These are phyloP conservation scores for Penicillium malachiteum DNA, from an alignment of 495 filamentous ascomycete genomes.

Conservation along the genomic window DNA sequence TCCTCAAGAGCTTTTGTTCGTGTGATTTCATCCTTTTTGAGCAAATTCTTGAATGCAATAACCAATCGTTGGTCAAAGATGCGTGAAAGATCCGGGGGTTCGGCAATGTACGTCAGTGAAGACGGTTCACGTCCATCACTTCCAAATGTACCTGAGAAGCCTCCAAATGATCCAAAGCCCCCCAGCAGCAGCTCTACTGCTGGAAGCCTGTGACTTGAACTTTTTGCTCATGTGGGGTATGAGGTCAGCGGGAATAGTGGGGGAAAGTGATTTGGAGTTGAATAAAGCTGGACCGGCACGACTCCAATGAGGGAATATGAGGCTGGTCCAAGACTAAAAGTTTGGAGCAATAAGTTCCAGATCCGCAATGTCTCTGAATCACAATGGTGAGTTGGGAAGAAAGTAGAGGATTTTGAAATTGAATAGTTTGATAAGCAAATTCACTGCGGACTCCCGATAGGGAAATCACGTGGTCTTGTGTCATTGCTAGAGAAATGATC, in stretches of 20 bases:
- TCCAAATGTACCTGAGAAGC: slow-evolving; percentile 47
- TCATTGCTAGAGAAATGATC: slow-evolving; percentile 40
- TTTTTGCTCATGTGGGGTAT: slow-evolving; percentile 64
- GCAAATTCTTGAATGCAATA: slow-evolving; percentile 86
- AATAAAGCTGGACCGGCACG: slow-evolving; percentile 6
- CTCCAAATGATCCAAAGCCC: slow-evolving; percentile 49
- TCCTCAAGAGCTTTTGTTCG: slow-evolving; percentile 93
- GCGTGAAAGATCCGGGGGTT: slow-evolving; percentile 75
- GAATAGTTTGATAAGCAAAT: slow-evolving; percentile 8
- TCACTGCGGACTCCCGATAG: slow-evolving; percentile 34
- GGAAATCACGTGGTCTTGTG: slow-evolving; percentile 43
- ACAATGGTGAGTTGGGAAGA: slow-evolving; percentile 9
- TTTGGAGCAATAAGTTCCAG: neutral
- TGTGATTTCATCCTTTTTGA: slow-evolving; percentile 90
- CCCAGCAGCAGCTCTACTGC: slow-evolving; percentile 59
- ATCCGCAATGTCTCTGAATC: neutral
- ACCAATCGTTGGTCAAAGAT: slow-evolving; percentile 78
- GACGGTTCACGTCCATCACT: slow-evolving; percentile 51
- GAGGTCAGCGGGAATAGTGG: slow-evolving; percentile 33
- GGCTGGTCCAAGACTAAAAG: neutral
- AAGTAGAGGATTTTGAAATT: neutral
- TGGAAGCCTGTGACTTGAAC: slow-evolving; percentile 72
- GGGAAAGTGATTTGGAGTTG: slow-evolving; percentile 8
- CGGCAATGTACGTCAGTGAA: slow-evolving; percentile 76
- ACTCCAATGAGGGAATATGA: slow-evolving; percentile 2